Base-by-base conservation (phyloP, 129 eudicot genomes). In the Apium graveolens region DNA sequence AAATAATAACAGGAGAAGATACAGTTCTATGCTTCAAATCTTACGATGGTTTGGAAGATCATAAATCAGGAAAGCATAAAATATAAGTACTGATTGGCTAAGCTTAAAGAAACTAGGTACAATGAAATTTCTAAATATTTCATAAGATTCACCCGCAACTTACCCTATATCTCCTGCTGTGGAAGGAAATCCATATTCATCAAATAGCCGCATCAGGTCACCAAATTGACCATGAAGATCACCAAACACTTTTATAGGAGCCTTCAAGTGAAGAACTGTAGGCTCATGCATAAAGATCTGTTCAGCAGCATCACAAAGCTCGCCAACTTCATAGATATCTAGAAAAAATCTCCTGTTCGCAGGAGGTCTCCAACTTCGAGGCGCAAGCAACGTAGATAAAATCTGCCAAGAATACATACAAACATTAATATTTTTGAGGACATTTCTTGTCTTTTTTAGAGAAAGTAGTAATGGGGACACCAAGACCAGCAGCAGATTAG, bases 161-260 rank as follows among this genome's bases (percentile, higher is more conserved):
- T 87, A 95, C 99, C 92, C 89, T 34, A 95, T 87, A 83, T 95
- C 99, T 65, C 99, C 97, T 41, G 99, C 97, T 43, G 99, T 82
- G 16, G 99, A 91, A 86, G 99, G 98, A 80, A 88, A 91, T 78
- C 99, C 99, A 83, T 95, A 95, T 89, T 95, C 99, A 82, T 95
- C 97, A 83, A 95, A 95, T 35, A 91, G 81, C 46, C 99, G 90
- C 99, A 95, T 95, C 70, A 95, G 53, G 81, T 95, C 99, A 80
- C 99, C 99, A 87, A 92, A 95, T 77, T 95, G 99, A 45, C 99
- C 99, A 82, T 95, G 99, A 48, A 95, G 92, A 87, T 95, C 99
- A 85, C 99, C 99, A 75, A 95, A 95, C 65, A 95, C 96, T 85
- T 95, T 95, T 51, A 95, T 79, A 55, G 99, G 99, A 79, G 97